Base-by-base conservation (phyloP, 2,329 filamentous ascomycete genomes). In the Dactylellina cionopaga region DNA sequence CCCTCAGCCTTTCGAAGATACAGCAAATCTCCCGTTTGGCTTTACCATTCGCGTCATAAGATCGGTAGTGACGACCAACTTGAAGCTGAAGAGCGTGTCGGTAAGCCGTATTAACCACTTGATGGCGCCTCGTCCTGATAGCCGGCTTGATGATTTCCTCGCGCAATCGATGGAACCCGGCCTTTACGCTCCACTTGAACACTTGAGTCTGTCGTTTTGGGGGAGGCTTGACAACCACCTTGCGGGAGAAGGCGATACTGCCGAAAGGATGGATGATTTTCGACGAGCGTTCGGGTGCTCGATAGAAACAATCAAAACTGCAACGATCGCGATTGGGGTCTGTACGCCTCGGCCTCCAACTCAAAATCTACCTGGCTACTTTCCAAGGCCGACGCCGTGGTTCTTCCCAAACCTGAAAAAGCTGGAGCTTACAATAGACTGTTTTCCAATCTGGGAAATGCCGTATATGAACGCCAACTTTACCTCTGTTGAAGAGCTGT, bases 371-470 rank as follows among this genome's bases (percentile, higher is more conserved):
- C 7, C 37, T 5, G 56, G 41, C 49, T 29, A 33, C 51, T 15
- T 27, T 49, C 35, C 35, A 10, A 33, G 7, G 24, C 15, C 5
- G 29, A 22, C 46, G 4, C 27, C 6, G 5, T 51, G 22, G 22
- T 9, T 3, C 9, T 31, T 51, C 22, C n/a, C n/a, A 3, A 5
- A 51, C 9, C 24, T 51, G 46, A 13, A 29, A 15, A 29, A 15
- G n/a, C 25, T 51, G 7, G 3, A 51, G 3, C 25, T 51, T 4
- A 27, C 46, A 7, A 15, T 51, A 10, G 46, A 51, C 22, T 51
- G 46, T 25, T 51, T 29, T 51, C 46, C 46, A n/a, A 13, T n/a
- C 3, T 29, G 19, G 46, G 46, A 51, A n/a, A 51, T 51, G 4
- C 46, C 46, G 13, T 51, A 22, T 17, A 27, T 51, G 5, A 51